Conservation (phyloP, 192 early-diverging fungal species). For the Phycomyces blakesleeanus region DNA sequence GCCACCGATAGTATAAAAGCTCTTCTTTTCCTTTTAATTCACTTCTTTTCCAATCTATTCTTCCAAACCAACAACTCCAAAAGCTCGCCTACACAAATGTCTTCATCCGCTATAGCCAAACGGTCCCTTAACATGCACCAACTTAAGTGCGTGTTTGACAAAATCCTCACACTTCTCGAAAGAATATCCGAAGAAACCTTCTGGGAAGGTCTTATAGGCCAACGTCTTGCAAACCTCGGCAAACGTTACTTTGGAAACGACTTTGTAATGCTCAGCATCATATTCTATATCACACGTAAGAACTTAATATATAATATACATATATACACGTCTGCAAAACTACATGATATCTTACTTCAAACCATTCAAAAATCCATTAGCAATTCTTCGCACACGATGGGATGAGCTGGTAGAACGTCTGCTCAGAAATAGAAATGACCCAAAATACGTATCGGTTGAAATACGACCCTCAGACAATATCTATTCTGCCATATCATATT, state of each 20-base stretch:
- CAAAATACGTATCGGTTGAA: not conserved
- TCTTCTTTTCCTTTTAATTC: no score
- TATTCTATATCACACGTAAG: conserved; percentile 8
- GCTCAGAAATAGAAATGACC: not conserved
- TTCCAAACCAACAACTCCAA: no score
- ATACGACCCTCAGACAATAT: not conserved
- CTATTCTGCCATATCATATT: not conserved
- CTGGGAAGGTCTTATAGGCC: conserved; percentile 4
- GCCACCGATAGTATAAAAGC: no score
- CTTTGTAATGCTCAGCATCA: not conserved
- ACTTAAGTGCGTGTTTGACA: not conserved
- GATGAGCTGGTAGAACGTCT: not conserved
- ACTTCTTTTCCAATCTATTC: no score
- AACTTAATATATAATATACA: not conserved
- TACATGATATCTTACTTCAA: not conserved
- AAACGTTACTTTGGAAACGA: conserved; percentile 7
- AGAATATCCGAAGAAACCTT: conserved; percentile 7
- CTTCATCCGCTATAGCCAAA: no score
- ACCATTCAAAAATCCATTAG: not conserved
- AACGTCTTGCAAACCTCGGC: not conserved
- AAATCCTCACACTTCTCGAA: conserved; percentile 2
- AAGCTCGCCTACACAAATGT: no score
- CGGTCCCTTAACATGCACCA: not conserved
- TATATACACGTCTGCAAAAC: no score
- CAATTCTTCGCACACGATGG: not conserved